Conservation (phyloP, 345 rosid genomes). For the Heritiera littoralis region DNA sequence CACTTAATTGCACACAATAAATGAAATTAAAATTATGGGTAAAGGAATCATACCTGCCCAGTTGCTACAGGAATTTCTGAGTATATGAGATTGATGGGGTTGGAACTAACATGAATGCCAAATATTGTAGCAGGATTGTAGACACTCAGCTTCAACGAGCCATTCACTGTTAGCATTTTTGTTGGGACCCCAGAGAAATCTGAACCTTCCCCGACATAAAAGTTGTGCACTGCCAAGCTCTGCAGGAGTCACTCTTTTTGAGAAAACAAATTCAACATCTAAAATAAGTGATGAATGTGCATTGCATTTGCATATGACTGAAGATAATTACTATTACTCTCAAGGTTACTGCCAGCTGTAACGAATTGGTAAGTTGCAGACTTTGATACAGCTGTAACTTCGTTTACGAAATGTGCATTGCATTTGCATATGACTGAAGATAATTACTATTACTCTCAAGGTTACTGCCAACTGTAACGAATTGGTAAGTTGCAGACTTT, state of each 20-base stretch:
- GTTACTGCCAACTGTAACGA: background rate
- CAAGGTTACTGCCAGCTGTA: background rate
- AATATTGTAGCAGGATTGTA: constrained; percentile 77
- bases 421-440: background rate
- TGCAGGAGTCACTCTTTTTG: constrained; percentile 32
- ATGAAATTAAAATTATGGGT: background rate
- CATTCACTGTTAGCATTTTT: constrained; percentile 69
- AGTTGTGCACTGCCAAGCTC: constrained; percentile 62
- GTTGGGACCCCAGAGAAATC: constrained; percentile 77
- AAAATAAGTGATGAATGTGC: background rate
- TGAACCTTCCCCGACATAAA: constrained; percentile 67
- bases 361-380: background rate
- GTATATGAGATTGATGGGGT: constrained; percentile 58
- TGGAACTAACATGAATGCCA: constrained; percentile 76
- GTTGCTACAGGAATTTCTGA: constrained; percentile 58
- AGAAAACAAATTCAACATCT: background rate
- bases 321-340: background rate
- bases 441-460: background rate
- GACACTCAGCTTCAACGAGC: constrained; percentile 52
- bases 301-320: background rate
- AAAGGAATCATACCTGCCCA: constrained; percentile 50
- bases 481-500: background rate
- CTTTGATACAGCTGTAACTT: no score
- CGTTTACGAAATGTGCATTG: background rate
- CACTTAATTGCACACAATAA: background rate